Base-by-base conservation (phyloP, 202 grass and related monocot species). In the Schoenoplectus triqueter region DNA sequence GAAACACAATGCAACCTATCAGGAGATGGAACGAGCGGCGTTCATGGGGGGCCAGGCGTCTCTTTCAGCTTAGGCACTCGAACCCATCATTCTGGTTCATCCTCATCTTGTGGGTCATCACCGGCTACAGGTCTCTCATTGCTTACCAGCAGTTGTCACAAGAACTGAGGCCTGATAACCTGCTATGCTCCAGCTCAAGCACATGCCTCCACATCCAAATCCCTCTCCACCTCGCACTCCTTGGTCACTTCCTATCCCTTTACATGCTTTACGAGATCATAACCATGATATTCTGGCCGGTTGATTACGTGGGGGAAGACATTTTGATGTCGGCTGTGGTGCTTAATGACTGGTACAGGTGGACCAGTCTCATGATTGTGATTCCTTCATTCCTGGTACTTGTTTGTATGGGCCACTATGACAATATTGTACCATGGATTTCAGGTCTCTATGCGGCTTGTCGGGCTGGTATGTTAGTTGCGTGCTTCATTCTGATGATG, bases 41-140 rank as follows among this genome's bases (percentile, higher is more conserved):
- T 10, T 73, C 70, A 45, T 20, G 11, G 47, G 6, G 3, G 47
- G 7, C 3, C 47, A 73, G 46, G 70, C 76, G 21, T 0, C 41
- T 66, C n/a, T 18, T 15, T 19, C 78, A 56, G 17, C 42, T 81
- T 2, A 21, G 44, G 22, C 39, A 80, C 4, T 81, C 22, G 9
- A 42, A 45, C 60, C 78, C 41, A 9, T 81, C 78, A 2, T 14
- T 81, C 60, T 49, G 59, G 20, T 21, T 81, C 78, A 10, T 82
- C 41, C 79, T 82, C 1, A 66, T 82, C 57, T 48, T 82, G 61
- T 82, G 60, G 60, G 59, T 8, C 15, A 66, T 82, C 79, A 48
- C 60, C 13, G 45, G 59, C 15, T 65, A 82, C 42, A 50, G 18
- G 45, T 81, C 78, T n/a, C 42, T 64, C 13, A 2, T 2, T 1